phyloP scores from a whole-genome alignment of 306 rosid species.

The Vigna hirtella region DNA sequence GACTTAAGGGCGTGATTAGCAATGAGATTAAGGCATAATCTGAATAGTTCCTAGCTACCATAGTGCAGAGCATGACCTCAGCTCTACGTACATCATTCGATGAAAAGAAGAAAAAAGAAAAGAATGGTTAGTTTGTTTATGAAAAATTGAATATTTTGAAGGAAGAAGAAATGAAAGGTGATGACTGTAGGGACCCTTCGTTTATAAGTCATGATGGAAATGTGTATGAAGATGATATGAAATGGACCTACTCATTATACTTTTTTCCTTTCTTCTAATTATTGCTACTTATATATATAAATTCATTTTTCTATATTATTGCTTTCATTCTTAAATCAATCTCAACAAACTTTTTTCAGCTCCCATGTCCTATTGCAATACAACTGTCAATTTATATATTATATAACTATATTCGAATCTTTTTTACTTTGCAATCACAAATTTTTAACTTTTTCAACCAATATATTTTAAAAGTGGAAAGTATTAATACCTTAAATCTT shows the following conservation, averaged over 20 bases:
- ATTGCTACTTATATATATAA: constrained; percentile 36
- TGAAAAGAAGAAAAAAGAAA: not conserved
- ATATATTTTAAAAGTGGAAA: too few species aligned
- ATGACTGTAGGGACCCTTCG: constrained; percentile 47
- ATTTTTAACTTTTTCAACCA: not conserved
- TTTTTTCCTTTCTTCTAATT: constrained; percentile 53
- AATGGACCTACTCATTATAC: constrained; percentile 62
- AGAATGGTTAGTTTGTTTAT: not conserved
- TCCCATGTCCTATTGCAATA: not conserved
- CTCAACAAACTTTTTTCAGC: constrained; percentile 18
- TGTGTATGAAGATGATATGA: constrained; percentile 39
- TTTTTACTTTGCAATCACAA: not conserved
- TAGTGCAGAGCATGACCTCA: constrained; percentile 65
- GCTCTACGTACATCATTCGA: constrained; percentile 48
- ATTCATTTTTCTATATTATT: constrained; percentile 34
- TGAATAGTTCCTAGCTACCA: constrained; percentile 31
- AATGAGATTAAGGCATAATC: not conserved
- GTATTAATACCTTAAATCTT: not conserved
- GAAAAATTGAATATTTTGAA: constrained; percentile 27
- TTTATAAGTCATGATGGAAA: constrained; percentile 54
- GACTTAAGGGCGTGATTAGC: not conserved
- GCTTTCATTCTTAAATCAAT: constrained; percentile 1
- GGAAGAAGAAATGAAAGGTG: constrained; percentile 24
- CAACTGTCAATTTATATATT: constrained; percentile 20
- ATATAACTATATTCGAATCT: not conserved